Percentiles rank a stretch among this genome's conserved stretches.
phyloP scores from a whole-genome alignment of 257 asterid genomes.

The Ocimum tenuiflorum region DNA sequence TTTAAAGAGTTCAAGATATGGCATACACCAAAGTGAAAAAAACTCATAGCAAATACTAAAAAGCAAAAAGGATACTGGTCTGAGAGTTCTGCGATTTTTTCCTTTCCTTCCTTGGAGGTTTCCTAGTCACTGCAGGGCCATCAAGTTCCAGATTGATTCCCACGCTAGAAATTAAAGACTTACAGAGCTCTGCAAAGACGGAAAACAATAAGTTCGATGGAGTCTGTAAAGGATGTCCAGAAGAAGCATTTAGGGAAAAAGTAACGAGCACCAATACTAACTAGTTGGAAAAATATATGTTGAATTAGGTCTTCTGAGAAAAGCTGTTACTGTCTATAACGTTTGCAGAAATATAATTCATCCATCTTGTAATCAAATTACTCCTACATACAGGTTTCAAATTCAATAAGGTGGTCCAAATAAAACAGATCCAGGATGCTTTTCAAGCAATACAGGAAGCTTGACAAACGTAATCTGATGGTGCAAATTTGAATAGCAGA shows the following conservation, averaged over 20 bases:
- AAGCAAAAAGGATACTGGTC: conserved; percentile 62
- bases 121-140: conserved; percentile 41
- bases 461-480: too few species aligned
- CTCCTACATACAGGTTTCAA: not conserved
- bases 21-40: too few species aligned
- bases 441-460: too few species aligned
- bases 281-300: not conserved
- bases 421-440: not conserved
- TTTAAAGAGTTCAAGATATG: not conserved
- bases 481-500: too few species aligned
- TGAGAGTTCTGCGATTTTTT: conserved; percentile 43
- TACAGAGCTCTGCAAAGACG: conserved; percentile 67
- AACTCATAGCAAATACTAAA: not conserved
- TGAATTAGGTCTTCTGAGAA: not conserved
- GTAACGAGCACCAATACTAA: conserved; percentile 7
- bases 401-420: conserved; percentile 4
- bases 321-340: not conserved
- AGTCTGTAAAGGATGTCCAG: not conserved
- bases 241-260: conserved; percentile 1
- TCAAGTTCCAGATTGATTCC: conserved; percentile 40
- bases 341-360: conserved; percentile 3
- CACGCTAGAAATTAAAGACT: conserved; percentile 29
- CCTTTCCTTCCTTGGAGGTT: conserved; percentile 70
- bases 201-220: not conserved
- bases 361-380: not conserved